Evolutionary conservation across 1,139 yeast genomes (phyloP), one percentile per base, ranked within the genome.

Genomic region (Lodderomyces pseudojiufengensis): DNA sequence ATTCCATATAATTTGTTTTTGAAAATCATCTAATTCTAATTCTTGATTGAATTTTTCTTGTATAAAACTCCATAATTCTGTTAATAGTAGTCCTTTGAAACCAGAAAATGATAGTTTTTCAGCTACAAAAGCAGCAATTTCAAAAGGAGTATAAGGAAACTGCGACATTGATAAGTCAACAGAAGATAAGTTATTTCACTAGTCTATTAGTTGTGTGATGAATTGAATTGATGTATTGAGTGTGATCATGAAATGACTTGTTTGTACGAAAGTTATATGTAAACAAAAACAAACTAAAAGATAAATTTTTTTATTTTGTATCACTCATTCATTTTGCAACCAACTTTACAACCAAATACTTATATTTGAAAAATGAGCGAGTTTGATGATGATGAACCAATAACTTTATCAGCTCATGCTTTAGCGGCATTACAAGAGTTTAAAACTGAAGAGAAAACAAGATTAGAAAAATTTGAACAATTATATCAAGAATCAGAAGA

Each of bases 361-460:
- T 34, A 26, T 15, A 16, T 16, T 5, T 10, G 7, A 14, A 26
- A 14, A 9, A 43, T 41, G 40, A 58, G 57, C 59, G 68, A 61
- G 29, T 63, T 65, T 6, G 20, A 18, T 18, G 70, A 65, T 43
- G 73, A 69, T 46, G 75, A 68, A 40, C 61, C 63, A 14, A 41
- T 65, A 21, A 60, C 75, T 1, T 69, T 85, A 32, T 82, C 95
- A 0, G 70, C 85, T 1, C 72, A 76, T 48, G 80, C 96, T 1
- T 63, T 87, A 39, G 92, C 88, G 1, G 95, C 95, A 1, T 69
- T 87, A 35, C 74, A 73, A 46, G 85, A 82, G 54, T 87, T 86
- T 54, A 73, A 70, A 49, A 59, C 62, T 16, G 95, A 87, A 57
- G 90, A 86, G 54, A 55, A 70, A 24, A 68, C 70, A 32, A 73